These are phyloP conservation scores for Calonectria fujianensis DNA, from an alignment of 2,329 filamentous ascomycete genomes.

Conservation along the genomic window DNA sequence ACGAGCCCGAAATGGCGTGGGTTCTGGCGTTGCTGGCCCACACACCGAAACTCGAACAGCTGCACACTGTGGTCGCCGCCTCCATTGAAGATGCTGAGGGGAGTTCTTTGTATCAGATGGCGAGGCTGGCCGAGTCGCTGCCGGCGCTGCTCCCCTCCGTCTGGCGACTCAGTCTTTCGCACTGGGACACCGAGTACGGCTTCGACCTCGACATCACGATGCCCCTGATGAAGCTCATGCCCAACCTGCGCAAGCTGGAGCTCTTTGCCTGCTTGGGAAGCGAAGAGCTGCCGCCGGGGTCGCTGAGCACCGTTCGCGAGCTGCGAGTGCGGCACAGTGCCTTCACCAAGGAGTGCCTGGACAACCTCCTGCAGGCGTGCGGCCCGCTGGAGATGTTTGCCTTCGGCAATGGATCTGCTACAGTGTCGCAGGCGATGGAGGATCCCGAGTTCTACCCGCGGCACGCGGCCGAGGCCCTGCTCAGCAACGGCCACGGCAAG, in stretches of 20 bases:
- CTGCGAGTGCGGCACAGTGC: background rate
- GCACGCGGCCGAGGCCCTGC: background rate
- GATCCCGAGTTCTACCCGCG: background rate
- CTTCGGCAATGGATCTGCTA: background rate
- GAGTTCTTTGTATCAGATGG: background rate
- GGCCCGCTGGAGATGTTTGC: background rate
- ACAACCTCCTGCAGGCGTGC: background rate
- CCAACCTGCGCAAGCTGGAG: constrained; percentile 8
- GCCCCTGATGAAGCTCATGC: constrained; percentile 4
- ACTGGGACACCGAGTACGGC: constrained; percentile 19
- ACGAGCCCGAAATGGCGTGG: constrained; percentile 6
- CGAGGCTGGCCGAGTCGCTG: background rate
- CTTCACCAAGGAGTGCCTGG: background rate
- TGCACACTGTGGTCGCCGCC: background rate
- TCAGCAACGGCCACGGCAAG: constrained; percentile 5
- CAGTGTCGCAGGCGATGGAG: background rate
- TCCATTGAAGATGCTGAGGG: background rate
- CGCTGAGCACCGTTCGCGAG: constrained; percentile 14
- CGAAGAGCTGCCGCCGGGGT: background rate
- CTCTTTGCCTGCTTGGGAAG: background rate
- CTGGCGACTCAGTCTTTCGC: background rate
- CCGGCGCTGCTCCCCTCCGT: background rate
- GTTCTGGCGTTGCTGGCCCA: constrained; percentile 6
- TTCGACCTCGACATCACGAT: background rate
- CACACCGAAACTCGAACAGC: background rate